Evolutionary conservation across 495 filamentous ascomycete genomes (phyloP), one percentile per base, ranked within the genome.

Genomic region (Penicillium bialowiezense): DNA sequence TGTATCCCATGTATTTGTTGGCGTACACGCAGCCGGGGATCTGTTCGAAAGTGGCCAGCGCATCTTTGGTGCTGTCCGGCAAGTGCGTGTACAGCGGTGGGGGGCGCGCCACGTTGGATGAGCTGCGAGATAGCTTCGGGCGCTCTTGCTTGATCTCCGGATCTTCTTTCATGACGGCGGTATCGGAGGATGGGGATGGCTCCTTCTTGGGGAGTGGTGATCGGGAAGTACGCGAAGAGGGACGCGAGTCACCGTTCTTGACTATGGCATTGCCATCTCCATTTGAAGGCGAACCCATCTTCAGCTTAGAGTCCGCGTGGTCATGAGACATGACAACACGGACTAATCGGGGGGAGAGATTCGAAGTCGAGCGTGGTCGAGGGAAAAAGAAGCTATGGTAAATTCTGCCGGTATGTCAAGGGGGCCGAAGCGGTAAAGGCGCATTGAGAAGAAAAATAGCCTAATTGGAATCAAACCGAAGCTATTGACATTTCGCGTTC

Each of bases 11-110:
- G 46, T 86, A 80, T 61, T 90, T 96, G 52, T 88, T 87, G 13
- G 87, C 88, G 67, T 97, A 99, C 26, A 84, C 84, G 61, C 92
- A 97, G 48, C 84, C 77, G 31, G 80, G 69, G 50, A 99, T 90
- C 18, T 90, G 74, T 48, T 88, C 78, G 58, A 99, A 99, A n/a
- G 79, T 82, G 8, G 67, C 64, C 58, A 77, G 82, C 5, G 93
- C 87, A 46, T 95, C 89, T 7, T 70, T 72, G 6, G 89, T 95
- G 55, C 80, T 84, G 64, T 91, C 83, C 10, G 84, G 82, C 15
- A 90, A 68, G 60, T 91, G 71, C 50, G 75, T 63, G 68, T 84
- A 93, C 1, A 96, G 71, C 34, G 69, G 74, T 33, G 85, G 80
- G 19, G 83, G 73, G 41, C 78, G 77, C 42, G 76, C 55, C 28